A percentile compares a stretch with the other conserved stretches of the same genome.
Evolutionary conservation across 805 yeast genomes (phyloP).

Genomic region (Wickerhamomyces ciferrii): DNA sequence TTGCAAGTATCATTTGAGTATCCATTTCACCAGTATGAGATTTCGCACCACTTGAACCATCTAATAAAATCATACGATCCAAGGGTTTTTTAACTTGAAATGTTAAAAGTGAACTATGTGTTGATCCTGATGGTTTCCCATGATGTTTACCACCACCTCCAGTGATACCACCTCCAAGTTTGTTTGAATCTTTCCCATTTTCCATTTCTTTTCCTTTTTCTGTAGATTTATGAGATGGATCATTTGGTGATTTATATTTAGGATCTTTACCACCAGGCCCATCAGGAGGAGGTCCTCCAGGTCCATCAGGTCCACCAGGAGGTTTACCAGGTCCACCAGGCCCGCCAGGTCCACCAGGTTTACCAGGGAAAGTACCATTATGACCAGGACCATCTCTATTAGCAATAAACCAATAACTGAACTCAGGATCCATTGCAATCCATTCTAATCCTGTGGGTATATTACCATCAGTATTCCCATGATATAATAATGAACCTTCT

Average conservation of each 20-base stretch:
- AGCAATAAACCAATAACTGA: slow-evolving; percentile 44
- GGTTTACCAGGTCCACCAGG: neutral
- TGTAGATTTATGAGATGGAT: too few relatives aligned
- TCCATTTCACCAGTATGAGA: slow-evolving; percentile 56
- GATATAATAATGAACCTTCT: slow-evolving; percentile 52
- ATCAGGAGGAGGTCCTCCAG: slow-evolving; percentile 1
- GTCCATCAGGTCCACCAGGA: neutral
- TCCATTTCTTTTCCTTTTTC: too few relatives aligned
- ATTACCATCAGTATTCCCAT: slow-evolving; percentile 36
- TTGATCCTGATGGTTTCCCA: neutral
- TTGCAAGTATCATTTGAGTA: slow-evolving; percentile 39
- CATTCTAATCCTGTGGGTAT: slow-evolving; percentile 50
- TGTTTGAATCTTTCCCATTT: too few relatives aligned
- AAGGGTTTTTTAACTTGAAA: slow-evolving; percentile 43
- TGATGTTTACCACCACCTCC: neutral
- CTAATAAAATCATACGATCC: slow-evolving; percentile 45
- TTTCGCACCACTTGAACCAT: slow-evolving; percentile 69
- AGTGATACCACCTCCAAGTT: neutral
- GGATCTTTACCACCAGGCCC: neutral
- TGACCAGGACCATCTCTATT: slow-evolving; percentile 12
- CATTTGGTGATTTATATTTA: slow-evolving; percentile 1
- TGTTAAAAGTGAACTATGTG: slow-evolving; percentile 31
- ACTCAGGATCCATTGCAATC: slow-evolving; percentile 62
- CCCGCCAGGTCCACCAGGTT: slow-evolving; percentile 1
- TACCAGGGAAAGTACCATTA: slow-evolving; percentile 3